Base-by-base conservation (phyloP, 2,329 filamentous ascomycete genomes). In the Talaromyces sp. region DNA sequence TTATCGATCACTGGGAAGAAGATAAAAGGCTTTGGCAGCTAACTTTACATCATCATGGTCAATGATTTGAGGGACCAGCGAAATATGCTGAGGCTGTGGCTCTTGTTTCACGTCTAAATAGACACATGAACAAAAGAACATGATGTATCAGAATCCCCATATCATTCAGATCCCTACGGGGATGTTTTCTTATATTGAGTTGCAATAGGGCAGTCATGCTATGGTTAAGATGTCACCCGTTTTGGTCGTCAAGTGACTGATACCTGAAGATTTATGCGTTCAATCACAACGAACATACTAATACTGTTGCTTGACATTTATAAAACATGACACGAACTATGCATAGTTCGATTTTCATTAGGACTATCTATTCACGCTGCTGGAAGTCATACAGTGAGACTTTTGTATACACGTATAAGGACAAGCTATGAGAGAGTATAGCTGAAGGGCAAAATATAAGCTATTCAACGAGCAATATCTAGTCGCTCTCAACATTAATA, bases 401-500 rank as follows among this genome's bases (percentile, higher is more conserved):
- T 31, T 31, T 59, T n/a, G 22, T 13, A 45, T 9, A 45, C 39
- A 33, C 19, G 33, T 33, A 45, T 39, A 7, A 45, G 39, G 43
- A 45, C 9, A 43, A 45, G 19, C 22, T 10, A 31, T 31, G 22
- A 39, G 6, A 31, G 7, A 43, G 15, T 8, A 8, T 27, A 8
- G 22, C 22, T 37, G 19, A 13, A 27, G 3, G 2, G n/a, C 3
- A 6, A 43, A 9, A 6, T 17, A 45, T 13, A 15, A 17, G 8
- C 43, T 17, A 27, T 31, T 2, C 8, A 4, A n/a, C 37, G 10
- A 39, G 9, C 10, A 56, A 3, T 22, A 1, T 4, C 0, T 22
- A 3, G 33, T 25, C 22, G 17, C 8, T 15, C 6, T 11, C 11
- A 45, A n/a, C 2, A 17, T 69, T 75, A 70, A 60, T 82, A 75